Conservation (phyloP, 257 asterid species). For the Nicotiana noctiflora region DNA sequence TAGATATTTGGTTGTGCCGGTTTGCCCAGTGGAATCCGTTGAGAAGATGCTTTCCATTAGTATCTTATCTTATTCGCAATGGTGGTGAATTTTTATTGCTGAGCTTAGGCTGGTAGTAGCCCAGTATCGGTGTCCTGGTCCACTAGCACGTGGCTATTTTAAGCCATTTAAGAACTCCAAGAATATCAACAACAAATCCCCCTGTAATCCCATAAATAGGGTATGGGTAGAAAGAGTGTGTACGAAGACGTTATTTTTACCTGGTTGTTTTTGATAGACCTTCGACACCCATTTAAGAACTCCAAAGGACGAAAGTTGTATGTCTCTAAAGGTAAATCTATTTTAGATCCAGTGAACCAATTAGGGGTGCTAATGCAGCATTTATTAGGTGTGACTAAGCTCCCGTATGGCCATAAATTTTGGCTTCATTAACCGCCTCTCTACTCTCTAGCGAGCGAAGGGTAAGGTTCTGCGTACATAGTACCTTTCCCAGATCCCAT, state of each 20-base stretch:
- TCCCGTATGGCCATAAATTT: too few relatives aligned
- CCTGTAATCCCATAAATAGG: too few relatives aligned
- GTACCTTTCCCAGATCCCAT: too few relatives aligned
- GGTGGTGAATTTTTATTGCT: not conserved
- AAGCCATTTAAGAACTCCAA: not conserved
- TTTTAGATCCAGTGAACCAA: not conserved
- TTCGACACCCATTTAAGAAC: not conserved
- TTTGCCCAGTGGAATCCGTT: not conserved
- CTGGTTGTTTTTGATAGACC: too few relatives aligned
- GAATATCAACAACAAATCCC: too few relatives aligned
- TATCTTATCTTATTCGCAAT: not conserved
- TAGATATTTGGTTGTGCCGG: not conserved
- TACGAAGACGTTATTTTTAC: rapidly evolving
- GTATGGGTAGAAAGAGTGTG: too few relatives aligned
- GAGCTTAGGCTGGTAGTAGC: not conserved
- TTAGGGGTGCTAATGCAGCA: not conserved
- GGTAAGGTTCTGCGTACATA: too few relatives aligned
- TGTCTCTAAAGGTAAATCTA: not conserved
- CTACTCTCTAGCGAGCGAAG: too few relatives aligned
- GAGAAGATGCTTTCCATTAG: not conserved
- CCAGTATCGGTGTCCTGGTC: not conserved
- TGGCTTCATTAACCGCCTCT: too few relatives aligned
- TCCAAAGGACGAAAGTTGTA: not conserved
- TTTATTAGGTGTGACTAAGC: not conserved
- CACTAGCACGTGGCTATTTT: not conserved